Evolutionary conservation across 768 basidiomycete species (phyloP).

Genomic region (Pleurotus tuoliensis): DNA sequence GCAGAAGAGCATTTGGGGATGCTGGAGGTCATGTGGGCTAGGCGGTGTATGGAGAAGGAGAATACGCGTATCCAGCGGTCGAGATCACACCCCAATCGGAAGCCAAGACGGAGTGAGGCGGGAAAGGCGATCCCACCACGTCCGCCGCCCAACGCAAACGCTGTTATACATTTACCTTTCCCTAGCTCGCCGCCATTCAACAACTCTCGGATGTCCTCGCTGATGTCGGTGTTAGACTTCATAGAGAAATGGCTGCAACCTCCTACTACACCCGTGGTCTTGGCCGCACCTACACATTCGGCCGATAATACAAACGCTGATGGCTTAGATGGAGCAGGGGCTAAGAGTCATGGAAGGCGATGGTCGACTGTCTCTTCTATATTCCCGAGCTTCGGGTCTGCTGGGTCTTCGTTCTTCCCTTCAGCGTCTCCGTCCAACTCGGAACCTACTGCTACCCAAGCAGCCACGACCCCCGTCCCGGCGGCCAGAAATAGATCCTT

Average conservation of each 20-base stretch:
- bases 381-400: constrained; percentile 33
- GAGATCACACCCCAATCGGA: constrained; percentile 11
- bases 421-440: constrained; percentile 7
- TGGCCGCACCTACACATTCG: constrained; percentile 7
- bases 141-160: constrained; percentile 68
- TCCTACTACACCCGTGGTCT: constrained; percentile 17
- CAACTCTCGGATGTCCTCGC: constrained; percentile 46
- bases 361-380: constrained; percentile 42
- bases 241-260: constrained; percentile 64
- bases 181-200: constrained; percentile 62
- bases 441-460: neutral
- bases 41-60: constrained; percentile 31
- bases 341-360: constrained; percentile 20
- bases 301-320: constrained; percentile 5
- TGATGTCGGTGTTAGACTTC: constrained; percentile 65
- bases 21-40: constrained; percentile 66
- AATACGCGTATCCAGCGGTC: constrained; percentile 14
- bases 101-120: constrained; percentile 11
- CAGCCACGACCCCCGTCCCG: neutral
- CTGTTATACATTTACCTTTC: constrained; percentile 73
- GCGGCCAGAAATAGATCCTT: constrained; percentile 9
- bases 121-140: constrained; percentile 41
- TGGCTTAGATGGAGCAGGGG: neutral
- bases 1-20: constrained; percentile 71
- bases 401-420: constrained; percentile 17